A percentile compares a stretch with the other conserved stretches of the same genome.
Conservation (phyloP, 2,329 filamentous ascomycete species). For the Aureobasidium leucospermi region DNA sequence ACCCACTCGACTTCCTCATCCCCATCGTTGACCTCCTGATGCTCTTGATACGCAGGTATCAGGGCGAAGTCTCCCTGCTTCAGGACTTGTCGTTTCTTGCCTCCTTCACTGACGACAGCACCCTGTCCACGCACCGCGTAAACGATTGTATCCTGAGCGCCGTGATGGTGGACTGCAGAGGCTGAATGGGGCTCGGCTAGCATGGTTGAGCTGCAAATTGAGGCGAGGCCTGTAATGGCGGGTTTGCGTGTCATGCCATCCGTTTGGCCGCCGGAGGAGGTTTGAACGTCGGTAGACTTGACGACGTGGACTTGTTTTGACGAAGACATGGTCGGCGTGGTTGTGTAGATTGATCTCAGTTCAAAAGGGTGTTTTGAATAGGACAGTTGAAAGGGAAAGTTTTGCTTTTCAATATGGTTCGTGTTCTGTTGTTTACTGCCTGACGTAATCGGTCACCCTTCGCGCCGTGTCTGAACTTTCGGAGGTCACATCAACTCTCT, state of each 20-base stretch:
- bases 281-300: conserved; percentile 39
- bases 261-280: conserved; percentile 37
- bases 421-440: not conserved
- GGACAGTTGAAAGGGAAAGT: not conserved
- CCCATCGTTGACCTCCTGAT: conserved; percentile 61
- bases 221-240: conserved; percentile 41
- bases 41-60: conserved; percentile 62
- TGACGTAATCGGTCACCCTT: not conserved
- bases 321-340: conserved; percentile 1
- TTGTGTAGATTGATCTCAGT: not conserved
- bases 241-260: conserved; percentile 44
- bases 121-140: conserved; percentile 58
- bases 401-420: not conserved
- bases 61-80: conserved; percentile 61
- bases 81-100: conserved; percentile 51
- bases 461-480: too few species aligned
- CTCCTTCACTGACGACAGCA: conserved; percentile 50
- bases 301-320: conserved; percentile 45
- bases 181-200: conserved; percentile 55
- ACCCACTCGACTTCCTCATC: conserved; percentile 59
- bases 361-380: not conserved
- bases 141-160: conserved; percentile 63
- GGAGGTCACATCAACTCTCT: too few species aligned
- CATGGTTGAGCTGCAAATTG: conserved; percentile 42
- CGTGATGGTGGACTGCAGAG: conserved; percentile 61